Percentiles rank a stretch among this genome's conserved stretches.
phyloP scores from a whole-genome alignment of 148 eudicot genomes.

The Tetragonia tetragonoides region DNA sequence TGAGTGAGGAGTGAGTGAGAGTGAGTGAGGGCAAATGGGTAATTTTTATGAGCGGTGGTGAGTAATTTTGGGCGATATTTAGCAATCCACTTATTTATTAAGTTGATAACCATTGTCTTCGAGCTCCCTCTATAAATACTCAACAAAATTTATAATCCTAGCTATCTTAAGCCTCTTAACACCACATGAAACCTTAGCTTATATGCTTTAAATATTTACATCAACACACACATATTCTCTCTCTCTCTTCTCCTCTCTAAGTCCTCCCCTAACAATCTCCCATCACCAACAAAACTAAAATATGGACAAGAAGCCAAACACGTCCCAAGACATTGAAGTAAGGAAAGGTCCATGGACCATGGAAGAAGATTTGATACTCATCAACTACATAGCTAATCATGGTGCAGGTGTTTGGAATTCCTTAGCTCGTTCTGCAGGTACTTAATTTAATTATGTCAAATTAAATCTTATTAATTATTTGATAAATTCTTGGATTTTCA shows the following conservation, averaged over 20 bases:
- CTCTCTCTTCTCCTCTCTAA: background rate
- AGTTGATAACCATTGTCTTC: constrained; percentile 13
- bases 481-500: background rate
- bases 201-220: background rate
- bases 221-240: background rate
- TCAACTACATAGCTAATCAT: constrained; percentile 86
- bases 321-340: constrained; percentile 61
- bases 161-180: background rate
- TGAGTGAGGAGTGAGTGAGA: too few species aligned
- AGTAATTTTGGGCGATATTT: too few species aligned
- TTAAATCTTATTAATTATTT: background rate
- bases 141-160: constrained; percentile 32
- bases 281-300: constrained; percentile 18
- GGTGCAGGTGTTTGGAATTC: constrained; percentile 99
- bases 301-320: constrained; percentile 63
- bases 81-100: too few species aligned
- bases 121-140: constrained; percentile 42
- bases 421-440: constrained; percentile 87
- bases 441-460: too few species aligned
- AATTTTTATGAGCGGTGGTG: too few species aligned
- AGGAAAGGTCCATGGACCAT: constrained; percentile 99
- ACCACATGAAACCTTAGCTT: constrained; percentile 15
- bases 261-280: constrained; percentile 5
- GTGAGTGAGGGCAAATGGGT: too few species aligned
- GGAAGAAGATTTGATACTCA: constrained; percentile 92